Evolutionary conservation across 306 rosid species (phyloP).

Genomic region (Begonia masoniana): DNA sequence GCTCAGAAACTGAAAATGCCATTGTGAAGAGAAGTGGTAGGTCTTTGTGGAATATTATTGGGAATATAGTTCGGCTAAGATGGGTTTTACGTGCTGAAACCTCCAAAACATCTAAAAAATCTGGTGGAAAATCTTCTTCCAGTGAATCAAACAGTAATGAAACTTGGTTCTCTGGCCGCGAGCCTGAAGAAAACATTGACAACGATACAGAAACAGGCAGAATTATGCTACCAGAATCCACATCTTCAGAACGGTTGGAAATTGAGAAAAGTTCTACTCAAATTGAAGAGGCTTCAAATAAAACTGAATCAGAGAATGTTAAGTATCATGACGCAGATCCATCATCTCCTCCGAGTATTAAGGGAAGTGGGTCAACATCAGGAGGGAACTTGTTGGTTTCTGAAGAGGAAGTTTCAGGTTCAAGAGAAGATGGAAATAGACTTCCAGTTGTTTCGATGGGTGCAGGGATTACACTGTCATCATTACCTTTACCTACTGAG

Average conservation of each 20-base stretch:
- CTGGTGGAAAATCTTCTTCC: constrained; percentile 46
- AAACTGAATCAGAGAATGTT: constrained; percentile 23
- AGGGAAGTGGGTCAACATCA: constrained; percentile 34
- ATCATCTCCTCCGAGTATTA: constrained; percentile 25
- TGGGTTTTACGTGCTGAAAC: constrained; percentile 52
- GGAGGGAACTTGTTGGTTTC: constrained; percentile 35
- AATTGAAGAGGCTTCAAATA: constrained; percentile 24
- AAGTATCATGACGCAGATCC: constrained; percentile 34
- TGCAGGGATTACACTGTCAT: constrained; percentile 21
- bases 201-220: constrained; percentile 21
- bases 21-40: constrained; percentile 61
- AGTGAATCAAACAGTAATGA: constrained; percentile 54
- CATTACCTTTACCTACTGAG: constrained; percentile 20
- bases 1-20: constrained; percentile 20
- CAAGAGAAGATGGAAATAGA: constrained; percentile 27
- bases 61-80: constrained; percentile 48
- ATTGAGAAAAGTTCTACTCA: constrained; percentile 11
- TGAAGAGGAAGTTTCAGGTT: constrained; percentile 31
- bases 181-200: constrained; percentile 43
- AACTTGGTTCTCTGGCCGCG: constrained; percentile 60
- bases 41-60: constrained; percentile 53
- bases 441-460: constrained; percentile 29
- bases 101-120: constrained; percentile 30
- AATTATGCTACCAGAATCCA: constrained; percentile 23
- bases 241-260: constrained; percentile 29